Percentiles rank a stretch among this genome's conserved stretches.
Conservation (phyloP, 176 grass and related monocot genomes). For the Cocos nucifera region DNA sequence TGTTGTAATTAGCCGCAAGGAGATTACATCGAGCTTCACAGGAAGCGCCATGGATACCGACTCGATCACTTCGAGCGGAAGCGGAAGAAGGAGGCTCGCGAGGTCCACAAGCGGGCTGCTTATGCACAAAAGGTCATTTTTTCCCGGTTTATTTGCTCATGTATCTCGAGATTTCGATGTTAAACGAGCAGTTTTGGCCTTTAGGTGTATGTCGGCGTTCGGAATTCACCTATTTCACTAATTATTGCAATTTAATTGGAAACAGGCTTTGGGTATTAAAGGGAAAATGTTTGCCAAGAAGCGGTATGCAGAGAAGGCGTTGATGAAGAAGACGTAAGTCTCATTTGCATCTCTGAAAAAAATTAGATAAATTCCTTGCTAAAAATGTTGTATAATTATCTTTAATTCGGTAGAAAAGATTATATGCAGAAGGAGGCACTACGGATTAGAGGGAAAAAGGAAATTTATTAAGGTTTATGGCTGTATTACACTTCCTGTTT, state of each 20-base stretch:
- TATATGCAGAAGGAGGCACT: no score
- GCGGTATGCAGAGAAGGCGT: constrained; percentile 74
- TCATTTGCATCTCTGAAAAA: no score
- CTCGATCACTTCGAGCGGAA: constrained; percentile 59
- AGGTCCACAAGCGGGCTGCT: constrained; percentile 48
- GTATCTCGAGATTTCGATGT: no score
- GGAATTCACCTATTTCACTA: neutral
- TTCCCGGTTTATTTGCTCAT: no score
- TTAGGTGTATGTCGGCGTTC: no score
- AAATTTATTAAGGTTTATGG: no score
- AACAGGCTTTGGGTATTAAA: constrained; percentile 61
- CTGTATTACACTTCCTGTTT: no score
- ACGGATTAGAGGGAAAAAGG: no score
- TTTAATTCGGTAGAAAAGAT: no score
- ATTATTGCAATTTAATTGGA: neutral
- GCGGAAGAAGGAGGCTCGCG: constrained; percentile 74
- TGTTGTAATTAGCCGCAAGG: constrained; percentile 44
- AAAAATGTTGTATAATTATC: no score
- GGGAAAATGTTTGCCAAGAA: constrained; percentile 86
- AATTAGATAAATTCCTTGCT: no score
- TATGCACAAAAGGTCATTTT: constrained; percentile 39
- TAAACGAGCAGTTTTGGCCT: no score
- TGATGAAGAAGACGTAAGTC: constrained; percentile 92
- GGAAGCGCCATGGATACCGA: constrained; percentile 80
- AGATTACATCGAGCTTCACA: constrained; percentile 66